A percentile compares a stretch with the other conserved stretches of the same genome.
These are phyloP conservation scores for Cercospora sp. DNA, from an alignment of 2,329 filamentous ascomycete species.

Conservation along the genomic window DNA sequence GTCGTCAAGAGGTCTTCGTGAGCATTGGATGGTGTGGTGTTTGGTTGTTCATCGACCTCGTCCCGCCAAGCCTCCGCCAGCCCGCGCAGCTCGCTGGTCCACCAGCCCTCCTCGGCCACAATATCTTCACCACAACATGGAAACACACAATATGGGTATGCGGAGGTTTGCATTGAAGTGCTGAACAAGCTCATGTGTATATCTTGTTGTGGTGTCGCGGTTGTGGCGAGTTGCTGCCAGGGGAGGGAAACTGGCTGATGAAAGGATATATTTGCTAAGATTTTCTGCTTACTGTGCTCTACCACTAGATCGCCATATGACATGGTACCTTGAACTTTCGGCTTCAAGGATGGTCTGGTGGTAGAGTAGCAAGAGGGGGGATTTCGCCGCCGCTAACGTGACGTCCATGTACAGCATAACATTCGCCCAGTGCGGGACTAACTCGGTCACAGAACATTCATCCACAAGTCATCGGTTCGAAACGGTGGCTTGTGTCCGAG, in stretches of 20 bases:
- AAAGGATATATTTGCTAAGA: neutral
- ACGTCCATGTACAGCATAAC: neutral
- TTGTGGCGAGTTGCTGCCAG: slow-evolving; percentile 13
- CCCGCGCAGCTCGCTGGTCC: neutral
- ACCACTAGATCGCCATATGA: neutral
- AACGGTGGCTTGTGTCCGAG: neutral
- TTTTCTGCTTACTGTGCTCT: neutral
- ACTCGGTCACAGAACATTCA: neutral
- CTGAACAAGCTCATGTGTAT: slow-evolving; percentile 10
- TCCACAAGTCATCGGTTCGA: neutral
- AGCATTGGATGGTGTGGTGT: neutral
- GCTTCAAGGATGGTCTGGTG: neutral
- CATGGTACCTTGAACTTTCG: neutral
- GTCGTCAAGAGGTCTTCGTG: neutral
- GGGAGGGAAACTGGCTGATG: slow-evolving; percentile 5
- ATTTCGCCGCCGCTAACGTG: neutral
- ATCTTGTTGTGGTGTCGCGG: slow-evolving; percentile 12
- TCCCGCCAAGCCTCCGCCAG: slow-evolving; percentile 2
- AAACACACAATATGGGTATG: slow-evolving; percentile 14
- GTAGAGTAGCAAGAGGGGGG: neutral
- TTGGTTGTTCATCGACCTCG: slow-evolving; percentile 2
- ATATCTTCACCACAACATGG: slow-evolving; percentile 4
- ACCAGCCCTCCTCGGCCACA: slow-evolving; percentile 6
- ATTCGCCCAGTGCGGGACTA: neutral
- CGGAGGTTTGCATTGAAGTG: slow-evolving; percentile 8